A percentile compares a stretch with the other conserved stretches of the same genome.
phyloP scores from a whole-genome alignment of 192 early-diverging fungal genomes.

The Linnemannia zychae region DNA sequence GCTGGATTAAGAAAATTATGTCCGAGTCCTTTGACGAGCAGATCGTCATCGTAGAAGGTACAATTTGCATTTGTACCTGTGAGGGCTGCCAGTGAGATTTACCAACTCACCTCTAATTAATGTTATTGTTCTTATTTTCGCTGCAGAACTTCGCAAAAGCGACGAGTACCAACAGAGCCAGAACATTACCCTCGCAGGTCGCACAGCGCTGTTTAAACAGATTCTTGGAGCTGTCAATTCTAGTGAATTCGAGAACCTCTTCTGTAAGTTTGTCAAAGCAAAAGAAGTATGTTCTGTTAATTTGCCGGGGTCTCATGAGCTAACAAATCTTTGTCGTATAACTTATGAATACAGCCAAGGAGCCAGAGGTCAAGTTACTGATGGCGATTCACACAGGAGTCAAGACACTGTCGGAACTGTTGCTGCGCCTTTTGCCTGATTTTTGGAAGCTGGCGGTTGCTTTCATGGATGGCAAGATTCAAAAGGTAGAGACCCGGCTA shows the following conservation, averaged over 20 bases:
- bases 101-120: background rate
- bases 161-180: slow-evolving; percentile 41
- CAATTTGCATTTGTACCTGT: background rate
- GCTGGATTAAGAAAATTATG: slow-evolving; percentile 87
- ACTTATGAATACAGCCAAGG: slow-evolving; percentile 62
- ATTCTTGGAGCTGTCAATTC: slow-evolving; percentile 40
- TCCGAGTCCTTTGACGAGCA: slow-evolving; percentile 74
- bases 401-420: slow-evolving; percentile 81
- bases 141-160: slow-evolving; percentile 58
- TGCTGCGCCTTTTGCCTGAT: slow-evolving; percentile 83
- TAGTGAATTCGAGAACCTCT: slow-evolving; percentile 47
- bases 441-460: slow-evolving; percentile 94
- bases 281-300: background rate
- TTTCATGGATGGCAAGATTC: slow-evolving; percentile 89
- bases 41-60: slow-evolving; percentile 61
- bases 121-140: background rate
- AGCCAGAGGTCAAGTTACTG: slow-evolving; percentile 79
- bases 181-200: slow-evolving; percentile 28
- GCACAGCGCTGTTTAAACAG: slow-evolving; percentile 42
- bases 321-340: background rate
- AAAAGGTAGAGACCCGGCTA: slow-evolving; percentile 46
- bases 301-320: background rate
- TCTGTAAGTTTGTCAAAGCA: slow-evolving; percentile 22
- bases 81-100: slow-evolving; percentile 18
- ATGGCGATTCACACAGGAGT: slow-evolving; percentile 76